These are phyloP conservation scores for Penicillium maclennaniae DNA, from an alignment of 495 filamentous ascomycete genomes.

Conservation along the genomic window DNA sequence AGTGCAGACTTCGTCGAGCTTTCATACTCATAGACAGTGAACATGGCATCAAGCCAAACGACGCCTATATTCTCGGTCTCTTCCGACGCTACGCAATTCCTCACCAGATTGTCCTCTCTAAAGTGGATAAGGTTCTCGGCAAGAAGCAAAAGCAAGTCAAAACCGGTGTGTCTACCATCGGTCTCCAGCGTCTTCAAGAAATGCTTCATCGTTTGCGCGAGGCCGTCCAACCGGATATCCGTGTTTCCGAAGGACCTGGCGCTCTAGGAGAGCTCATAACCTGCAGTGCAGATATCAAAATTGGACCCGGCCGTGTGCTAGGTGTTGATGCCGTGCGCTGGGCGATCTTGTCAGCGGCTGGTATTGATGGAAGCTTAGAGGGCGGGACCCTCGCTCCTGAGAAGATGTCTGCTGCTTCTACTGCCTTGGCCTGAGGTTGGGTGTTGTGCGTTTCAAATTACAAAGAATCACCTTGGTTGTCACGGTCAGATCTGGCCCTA, in stretches of 20 bases:
- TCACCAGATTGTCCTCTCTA: slow-evolving; percentile 79
- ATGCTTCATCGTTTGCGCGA: slow-evolving; percentile 25
- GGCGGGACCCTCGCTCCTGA: slow-evolving; percentile 7
- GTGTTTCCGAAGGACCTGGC: slow-evolving; percentile 35
- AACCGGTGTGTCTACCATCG: slow-evolving; percentile 25
- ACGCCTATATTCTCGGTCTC: slow-evolving; percentile 60
- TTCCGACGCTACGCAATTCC: slow-evolving; percentile 60
- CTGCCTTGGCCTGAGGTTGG: not conserved
- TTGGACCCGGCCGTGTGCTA: slow-evolving; percentile 33
- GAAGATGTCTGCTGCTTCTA: not conserved
- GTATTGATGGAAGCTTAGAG: slow-evolving; percentile 40
- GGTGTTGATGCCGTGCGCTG: slow-evolving; percentile 47
- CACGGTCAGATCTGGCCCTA: not conserved
- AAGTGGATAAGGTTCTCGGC: slow-evolving; percentile 61
- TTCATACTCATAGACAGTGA: slow-evolving; percentile 79
- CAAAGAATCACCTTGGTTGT: not conserved
- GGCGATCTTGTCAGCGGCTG: slow-evolving; percentile 50
- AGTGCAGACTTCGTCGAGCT: slow-evolving; percentile 58
- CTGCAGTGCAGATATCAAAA: slow-evolving; percentile 35
- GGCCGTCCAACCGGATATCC: slow-evolving; percentile 30
- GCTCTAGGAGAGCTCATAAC: slow-evolving; percentile 50
- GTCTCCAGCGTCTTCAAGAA: slow-evolving; percentile 27
- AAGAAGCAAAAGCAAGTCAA: slow-evolving; percentile 32
- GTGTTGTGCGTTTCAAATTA: not conserved
- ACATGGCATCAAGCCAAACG: slow-evolving; percentile 74